These are phyloP conservation scores for Inga leiocalycina DNA, from an alignment of 306 rosid species.

Conservation along the genomic window DNA sequence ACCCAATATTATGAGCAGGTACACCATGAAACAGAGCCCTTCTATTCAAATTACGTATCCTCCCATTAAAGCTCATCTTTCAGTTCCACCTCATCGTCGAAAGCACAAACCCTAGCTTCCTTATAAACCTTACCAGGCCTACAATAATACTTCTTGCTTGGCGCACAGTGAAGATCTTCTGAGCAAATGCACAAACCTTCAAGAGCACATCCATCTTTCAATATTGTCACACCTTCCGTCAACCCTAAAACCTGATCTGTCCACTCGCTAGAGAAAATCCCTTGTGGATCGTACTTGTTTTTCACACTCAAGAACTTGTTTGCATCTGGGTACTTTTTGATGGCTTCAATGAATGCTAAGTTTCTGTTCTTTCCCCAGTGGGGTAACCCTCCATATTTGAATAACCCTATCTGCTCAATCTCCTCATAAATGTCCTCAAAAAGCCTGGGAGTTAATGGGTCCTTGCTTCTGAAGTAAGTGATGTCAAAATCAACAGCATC, in stretches of 20 bases:
- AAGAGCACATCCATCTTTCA: constrained; percentile 72
- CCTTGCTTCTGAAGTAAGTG: constrained; percentile 64
- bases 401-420: constrained; percentile 71
- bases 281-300: constrained; percentile 51
- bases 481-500: constrained; percentile 70
- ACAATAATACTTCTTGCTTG: constrained; percentile 64
- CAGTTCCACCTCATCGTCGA: background rate
- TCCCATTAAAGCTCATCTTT: background rate
- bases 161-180: constrained; percentile 68
- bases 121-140: constrained; percentile 57
- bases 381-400: constrained; percentile 76
- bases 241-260: constrained; percentile 70
- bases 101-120: constrained; percentile 72
- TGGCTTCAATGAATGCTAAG: constrained; percentile 58
- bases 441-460: constrained; percentile 70
- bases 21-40: background rate
- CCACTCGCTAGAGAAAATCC: constrained; percentile 77
- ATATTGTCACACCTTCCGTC: constrained; percentile 33
- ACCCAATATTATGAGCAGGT: too few relatives aligned
- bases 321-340: constrained; percentile 46
- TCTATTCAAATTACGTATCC: background rate
- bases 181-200: constrained; percentile 83
- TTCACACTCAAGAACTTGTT: constrained; percentile 54
- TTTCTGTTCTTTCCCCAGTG: constrained; percentile 87
- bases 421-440: constrained; percentile 74